These are phyloP conservation scores for Cercophora newfieldiana DNA, from an alignment of 495 filamentous ascomycete species.

Conservation along the genomic window DNA sequence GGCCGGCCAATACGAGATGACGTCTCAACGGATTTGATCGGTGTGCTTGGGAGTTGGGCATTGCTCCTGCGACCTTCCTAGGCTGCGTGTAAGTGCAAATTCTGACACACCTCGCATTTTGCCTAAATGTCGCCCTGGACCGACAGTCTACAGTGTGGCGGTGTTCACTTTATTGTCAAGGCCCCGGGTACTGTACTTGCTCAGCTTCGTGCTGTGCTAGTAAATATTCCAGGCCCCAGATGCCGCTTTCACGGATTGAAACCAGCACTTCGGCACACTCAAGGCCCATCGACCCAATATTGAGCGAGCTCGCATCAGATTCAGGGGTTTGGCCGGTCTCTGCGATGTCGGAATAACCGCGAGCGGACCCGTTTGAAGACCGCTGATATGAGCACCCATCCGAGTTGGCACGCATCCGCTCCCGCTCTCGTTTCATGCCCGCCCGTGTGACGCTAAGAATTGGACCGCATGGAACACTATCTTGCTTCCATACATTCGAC, in stretches of 20 bases:
- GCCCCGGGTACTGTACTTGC: slow-evolving; percentile 6
- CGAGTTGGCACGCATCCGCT: slow-evolving; percentile 6
- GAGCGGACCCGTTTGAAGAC: not conserved
- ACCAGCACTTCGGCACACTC: not conserved
- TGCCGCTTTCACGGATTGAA: not conserved
- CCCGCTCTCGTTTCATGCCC: not conserved
- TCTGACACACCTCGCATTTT: slow-evolving; percentile 1
- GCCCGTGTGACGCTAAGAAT: not conserved
- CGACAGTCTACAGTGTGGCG: slow-evolving; percentile 7
- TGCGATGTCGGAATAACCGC: slow-evolving; percentile 9
- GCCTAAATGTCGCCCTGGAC: slow-evolving; percentile 12
- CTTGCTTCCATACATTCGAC: not conserved
- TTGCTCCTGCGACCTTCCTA: not conserved
- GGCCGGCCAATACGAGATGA: slow-evolving; percentile 18
- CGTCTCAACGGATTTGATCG: slow-evolving; percentile 24
- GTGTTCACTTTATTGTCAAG: not conserved
- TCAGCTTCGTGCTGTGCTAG: not conserved
- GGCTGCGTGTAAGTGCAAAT: not conserved
- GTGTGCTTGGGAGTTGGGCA: not conserved
- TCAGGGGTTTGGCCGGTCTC: not conserved
- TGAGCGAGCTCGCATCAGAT: not conserved
- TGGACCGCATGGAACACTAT: not conserved
- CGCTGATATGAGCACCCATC: not conserved
- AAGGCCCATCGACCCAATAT: not conserved
- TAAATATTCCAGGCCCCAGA: not conserved